A percentile compares a stretch with the other conserved stretches of the same genome.
phyloP scores from a whole-genome alignment of 257 asterid species.

The Ophiorrhiza pumila region DNA sequence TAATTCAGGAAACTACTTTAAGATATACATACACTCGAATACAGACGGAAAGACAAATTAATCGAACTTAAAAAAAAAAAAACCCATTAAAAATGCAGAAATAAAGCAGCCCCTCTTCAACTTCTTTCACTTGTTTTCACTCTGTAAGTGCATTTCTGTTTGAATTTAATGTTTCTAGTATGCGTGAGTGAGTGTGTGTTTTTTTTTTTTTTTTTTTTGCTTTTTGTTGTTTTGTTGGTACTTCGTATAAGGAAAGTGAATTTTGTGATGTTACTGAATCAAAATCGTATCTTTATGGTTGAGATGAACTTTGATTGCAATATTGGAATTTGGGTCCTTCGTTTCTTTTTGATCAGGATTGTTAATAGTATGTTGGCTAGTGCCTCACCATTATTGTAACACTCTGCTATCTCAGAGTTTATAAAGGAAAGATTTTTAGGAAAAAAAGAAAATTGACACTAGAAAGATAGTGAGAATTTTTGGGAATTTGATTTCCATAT shows the following conservation, averaged over 20 bases:
- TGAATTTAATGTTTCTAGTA: neutral
- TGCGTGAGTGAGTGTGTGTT: neutral
- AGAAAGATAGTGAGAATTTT: neutral
- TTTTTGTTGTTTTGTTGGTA: constrained; percentile 9
- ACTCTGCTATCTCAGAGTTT: neutral
- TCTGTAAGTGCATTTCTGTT: neutral
- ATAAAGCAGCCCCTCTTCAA: constrained; percentile 9
- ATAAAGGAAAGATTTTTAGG: neutral
- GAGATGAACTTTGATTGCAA: neutral
- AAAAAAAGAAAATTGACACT: neutral
- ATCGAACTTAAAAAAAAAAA: neutral
- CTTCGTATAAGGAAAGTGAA: constrained; percentile 18
- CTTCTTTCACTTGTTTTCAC: constrained; percentile 10
- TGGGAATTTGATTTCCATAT: neutral
- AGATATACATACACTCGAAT: no score
- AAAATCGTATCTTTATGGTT: constrained; percentile 4
- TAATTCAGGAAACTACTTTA: neutral
- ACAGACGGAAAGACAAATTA: no score
- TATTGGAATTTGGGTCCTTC: constrained; percentile 16
- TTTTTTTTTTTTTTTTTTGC: neutral
- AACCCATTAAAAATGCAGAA: constrained; percentile 1
- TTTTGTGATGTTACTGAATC: constrained; percentile 27
- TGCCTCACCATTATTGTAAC: neutral
- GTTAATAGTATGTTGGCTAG: neutral
- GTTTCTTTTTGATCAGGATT: neutral